These are phyloP conservation scores for Fusarium nanum DNA, from an alignment of 2,329 filamentous ascomycete genomes.

Conservation along the genomic window DNA sequence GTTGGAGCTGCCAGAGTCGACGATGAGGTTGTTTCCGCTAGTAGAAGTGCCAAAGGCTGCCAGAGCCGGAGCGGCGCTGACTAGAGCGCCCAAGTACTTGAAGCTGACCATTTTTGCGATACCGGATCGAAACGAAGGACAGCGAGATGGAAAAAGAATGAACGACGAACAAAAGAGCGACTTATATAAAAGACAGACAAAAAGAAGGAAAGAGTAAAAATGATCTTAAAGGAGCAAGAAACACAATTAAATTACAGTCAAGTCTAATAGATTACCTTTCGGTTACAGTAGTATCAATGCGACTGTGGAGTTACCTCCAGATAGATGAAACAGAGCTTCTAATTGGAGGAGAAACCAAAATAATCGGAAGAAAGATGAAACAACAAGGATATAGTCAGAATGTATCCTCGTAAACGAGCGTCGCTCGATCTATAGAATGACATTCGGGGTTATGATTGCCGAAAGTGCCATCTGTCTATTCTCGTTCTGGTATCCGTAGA, in stretches of 20 bases:
- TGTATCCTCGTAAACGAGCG: background rate
- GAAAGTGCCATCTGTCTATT: slow-evolving; percentile 4
- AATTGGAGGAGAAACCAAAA: slow-evolving; percentile 46
- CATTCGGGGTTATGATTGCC: background rate
- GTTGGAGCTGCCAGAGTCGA: slow-evolving; percentile 62
- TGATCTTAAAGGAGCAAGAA: background rate
- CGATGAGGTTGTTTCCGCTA: slow-evolving; percentile 56
- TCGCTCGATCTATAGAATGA: background rate
- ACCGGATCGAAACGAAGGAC: slow-evolving; percentile 24
- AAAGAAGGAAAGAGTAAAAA: slow-evolving; percentile 5
- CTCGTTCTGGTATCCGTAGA: slow-evolving; percentile 2
- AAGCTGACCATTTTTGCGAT: slow-evolving; percentile 41
- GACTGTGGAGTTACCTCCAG: slow-evolving; percentile 5
- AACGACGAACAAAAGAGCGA: background rate
- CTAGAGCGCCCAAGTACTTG: slow-evolving; percentile 44
- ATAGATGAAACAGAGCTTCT: slow-evolving; percentile 14
- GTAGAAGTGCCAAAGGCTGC: slow-evolving; percentile 59
- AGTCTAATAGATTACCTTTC: background rate
- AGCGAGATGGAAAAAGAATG: background rate
- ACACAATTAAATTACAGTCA: background rate
- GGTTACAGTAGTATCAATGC: background rate
- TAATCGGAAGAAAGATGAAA: slow-evolving; percentile 38
- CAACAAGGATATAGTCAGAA: slow-evolving; percentile 6
- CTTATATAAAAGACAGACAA: background rate
- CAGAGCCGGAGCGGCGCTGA: slow-evolving; percentile 48